Evolutionary conservation across 139 green algal species (phyloP).

Genomic region (Closterium sp.): DNA sequence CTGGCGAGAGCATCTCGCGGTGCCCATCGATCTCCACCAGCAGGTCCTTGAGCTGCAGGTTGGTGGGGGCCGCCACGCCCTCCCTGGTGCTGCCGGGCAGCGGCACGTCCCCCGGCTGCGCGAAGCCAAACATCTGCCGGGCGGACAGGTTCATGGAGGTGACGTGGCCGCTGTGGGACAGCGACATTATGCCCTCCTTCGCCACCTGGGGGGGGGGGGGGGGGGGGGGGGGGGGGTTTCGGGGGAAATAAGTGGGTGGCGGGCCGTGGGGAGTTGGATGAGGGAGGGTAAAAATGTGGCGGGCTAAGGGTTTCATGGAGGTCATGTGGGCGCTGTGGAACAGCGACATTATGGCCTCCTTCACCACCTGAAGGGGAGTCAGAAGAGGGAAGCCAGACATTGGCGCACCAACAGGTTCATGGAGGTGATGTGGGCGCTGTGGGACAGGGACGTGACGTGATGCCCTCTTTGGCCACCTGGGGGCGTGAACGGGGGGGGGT

Average conservation of each 20-base stretch:
- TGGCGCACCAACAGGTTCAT: background rate
- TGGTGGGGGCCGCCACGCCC: background rate
- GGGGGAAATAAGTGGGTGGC: too few relatives aligned
- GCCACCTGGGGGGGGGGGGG: too few relatives aligned
- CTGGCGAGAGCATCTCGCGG: background rate
- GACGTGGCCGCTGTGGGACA: too few relatives aligned
- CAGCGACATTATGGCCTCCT: background rate
- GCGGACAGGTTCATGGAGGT: constrained; percentile 1
- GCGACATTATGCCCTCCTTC: too few relatives aligned
- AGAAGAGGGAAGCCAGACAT: background rate
- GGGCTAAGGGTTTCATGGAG: too few relatives aligned
- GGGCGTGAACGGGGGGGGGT: background rate
- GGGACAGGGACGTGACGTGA: background rate
- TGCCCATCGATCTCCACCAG: background rate
- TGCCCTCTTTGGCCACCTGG: background rate
- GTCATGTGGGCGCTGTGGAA: background rate
- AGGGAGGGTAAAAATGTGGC: too few relatives aligned
- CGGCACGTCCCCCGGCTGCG: background rate
- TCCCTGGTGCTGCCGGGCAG: background rate
- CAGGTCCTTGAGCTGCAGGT: constrained; percentile 5
- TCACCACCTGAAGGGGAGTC: background rate
- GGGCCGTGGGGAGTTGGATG: too few relatives aligned
- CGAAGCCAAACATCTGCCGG: background rate
- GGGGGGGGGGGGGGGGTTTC: too few relatives aligned
- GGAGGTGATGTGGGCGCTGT: background rate